phyloP scores from a whole-genome alignment of 352 stramenopile genomes.

The Blastocystis sp. region DNA sequence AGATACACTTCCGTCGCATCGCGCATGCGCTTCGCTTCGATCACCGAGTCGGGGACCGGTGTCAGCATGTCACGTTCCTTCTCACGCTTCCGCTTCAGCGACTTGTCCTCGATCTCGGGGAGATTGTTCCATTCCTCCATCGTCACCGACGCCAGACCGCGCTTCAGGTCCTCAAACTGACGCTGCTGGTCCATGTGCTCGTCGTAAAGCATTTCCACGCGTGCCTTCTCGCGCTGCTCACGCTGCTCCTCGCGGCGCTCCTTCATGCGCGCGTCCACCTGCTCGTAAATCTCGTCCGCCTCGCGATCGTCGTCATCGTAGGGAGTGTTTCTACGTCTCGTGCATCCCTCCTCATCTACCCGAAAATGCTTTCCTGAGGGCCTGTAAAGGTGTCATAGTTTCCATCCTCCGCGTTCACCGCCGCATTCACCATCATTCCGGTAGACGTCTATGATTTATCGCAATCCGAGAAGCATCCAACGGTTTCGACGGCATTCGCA shows the following conservation, averaged over 20 bases:
- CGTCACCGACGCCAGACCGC: not conserved
- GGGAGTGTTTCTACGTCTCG: conserved; percentile 76
- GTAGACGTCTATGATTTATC: conserved; percentile 59
- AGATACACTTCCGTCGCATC: conserved; percentile 59
- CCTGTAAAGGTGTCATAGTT: conserved; percentile 80
- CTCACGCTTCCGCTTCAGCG: conserved; percentile 80
- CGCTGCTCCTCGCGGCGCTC: conserved; percentile 71
- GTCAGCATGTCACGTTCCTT: conserved; percentile 84
- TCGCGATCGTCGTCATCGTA: conserved; percentile 91
- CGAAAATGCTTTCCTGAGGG: conserved; percentile 66
- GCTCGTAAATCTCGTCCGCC: conserved; percentile 87
- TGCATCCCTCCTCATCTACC: conserved; percentile 35
- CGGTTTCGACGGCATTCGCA: conserved; percentile 67
- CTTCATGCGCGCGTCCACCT: conserved; percentile 81
- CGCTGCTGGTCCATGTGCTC: conserved; percentile 83
- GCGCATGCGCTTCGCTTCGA: conserved; percentile 66
- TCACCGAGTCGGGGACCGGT: conserved; percentile 80
- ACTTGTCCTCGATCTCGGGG: conserved; percentile 88
- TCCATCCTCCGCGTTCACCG: conserved; percentile 66
- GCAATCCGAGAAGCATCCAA: conserved; percentile 10
- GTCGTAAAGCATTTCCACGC: conserved; percentile 71
- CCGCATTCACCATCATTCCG: conserved; percentile 44
- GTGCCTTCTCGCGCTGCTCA: conserved; percentile 66
- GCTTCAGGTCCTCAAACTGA: conserved; percentile 92
- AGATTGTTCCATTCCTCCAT: conserved; percentile 84